Evolutionary conservation across 2,329 filamentous ascomycete genomes (phyloP).

Genomic region (Claviceps citrina): DNA sequence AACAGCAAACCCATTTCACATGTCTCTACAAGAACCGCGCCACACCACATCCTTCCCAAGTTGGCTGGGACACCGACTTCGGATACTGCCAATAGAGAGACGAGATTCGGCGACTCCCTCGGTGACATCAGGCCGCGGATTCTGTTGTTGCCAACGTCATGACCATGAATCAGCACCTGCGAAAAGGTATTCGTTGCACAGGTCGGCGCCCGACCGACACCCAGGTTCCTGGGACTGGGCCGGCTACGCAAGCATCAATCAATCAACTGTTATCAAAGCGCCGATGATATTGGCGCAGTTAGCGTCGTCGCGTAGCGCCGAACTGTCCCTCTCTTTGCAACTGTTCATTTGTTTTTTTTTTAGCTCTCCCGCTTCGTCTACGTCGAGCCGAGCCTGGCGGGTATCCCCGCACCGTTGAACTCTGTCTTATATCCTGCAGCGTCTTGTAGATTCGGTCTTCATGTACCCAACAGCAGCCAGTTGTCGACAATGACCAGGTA

Average conservation of each 20-base stretch:
- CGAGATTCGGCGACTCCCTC: neutral
- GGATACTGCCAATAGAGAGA: neutral
- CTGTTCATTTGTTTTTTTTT: too few relatives aligned
- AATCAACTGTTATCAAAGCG: neutral
- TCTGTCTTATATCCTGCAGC: neutral
- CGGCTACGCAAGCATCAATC: neutral
- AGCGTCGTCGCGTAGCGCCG: neutral
- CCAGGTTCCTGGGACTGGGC: constrained; percentile 5
- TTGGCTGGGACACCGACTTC: neutral
- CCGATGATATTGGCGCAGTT: neutral
- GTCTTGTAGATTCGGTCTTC: neutral
- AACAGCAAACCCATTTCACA: neutral
- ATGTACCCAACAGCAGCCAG: neutral
- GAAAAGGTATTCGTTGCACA: neutral
- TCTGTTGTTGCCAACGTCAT: neutral
- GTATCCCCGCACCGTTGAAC: constrained; percentile 4
- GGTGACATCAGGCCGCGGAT: neutral
- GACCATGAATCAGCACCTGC: neutral
- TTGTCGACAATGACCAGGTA: neutral
- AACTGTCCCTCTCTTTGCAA: neutral
- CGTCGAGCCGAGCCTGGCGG: neutral
- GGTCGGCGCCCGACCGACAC: constrained; percentile 2
- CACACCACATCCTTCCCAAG: neutral
- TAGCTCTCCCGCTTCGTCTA: neutral
- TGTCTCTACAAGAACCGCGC: neutral